These are phyloP conservation scores for Celoporthe dispersa DNA, from an alignment of 2,329 filamentous ascomycete genomes.

Conservation along the genomic window DNA sequence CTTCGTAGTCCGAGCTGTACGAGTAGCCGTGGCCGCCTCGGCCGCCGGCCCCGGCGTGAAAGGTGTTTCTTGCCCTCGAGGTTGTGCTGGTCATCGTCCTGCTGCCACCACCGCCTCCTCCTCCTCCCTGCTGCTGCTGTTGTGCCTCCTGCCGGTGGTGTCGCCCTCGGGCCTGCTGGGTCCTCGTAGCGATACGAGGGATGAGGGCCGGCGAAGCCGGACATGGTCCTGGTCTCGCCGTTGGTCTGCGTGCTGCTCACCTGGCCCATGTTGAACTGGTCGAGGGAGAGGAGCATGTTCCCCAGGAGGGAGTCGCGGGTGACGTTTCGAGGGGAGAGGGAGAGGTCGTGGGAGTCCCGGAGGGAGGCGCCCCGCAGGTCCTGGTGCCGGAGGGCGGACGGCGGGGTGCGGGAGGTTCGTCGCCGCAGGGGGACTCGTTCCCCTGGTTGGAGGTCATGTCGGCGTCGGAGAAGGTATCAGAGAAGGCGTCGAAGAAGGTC, in stretches of 20 bases:
- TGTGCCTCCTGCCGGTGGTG: slow-evolving; percentile 26
- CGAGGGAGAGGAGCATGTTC: slow-evolving; percentile 93
- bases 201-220: slow-evolving; percentile 21
- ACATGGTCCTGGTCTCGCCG: slow-evolving; percentile 36
- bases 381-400: slow-evolving; percentile 36
- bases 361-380: slow-evolving; percentile 29
- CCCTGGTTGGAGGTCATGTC: slow-evolving; percentile 30
- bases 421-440: slow-evolving; percentile 35
- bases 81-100: slow-evolving; percentile 37
- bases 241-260: slow-evolving; percentile 37
- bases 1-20: slow-evolving; percentile 66
- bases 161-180: not conserved
- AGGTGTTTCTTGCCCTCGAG: slow-evolving; percentile 33
- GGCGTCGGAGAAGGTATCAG: slow-evolving; percentile 45
- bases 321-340: slow-evolving; percentile 74
- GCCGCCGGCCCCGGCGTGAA: slow-evolving; percentile 23
- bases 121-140: slow-evolving; percentile 30
- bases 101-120: slow-evolving; percentile 34
- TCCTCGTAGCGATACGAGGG: slow-evolving; percentile 39
- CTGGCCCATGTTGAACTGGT: slow-evolving; percentile 71
- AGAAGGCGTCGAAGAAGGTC: slow-evolving; percentile 42
- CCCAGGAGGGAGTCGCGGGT: slow-evolving; percentile 91
- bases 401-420: slow-evolving; percentile 29
- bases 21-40: slow-evolving; percentile 52
- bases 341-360: slow-evolving; percentile 83